A percentile compares a stretch with the other conserved stretches of the same genome.
phyloP scores from a whole-genome alignment of 495 filamentous ascomycete species.

The Aspergillus incahuasiensis region DNA sequence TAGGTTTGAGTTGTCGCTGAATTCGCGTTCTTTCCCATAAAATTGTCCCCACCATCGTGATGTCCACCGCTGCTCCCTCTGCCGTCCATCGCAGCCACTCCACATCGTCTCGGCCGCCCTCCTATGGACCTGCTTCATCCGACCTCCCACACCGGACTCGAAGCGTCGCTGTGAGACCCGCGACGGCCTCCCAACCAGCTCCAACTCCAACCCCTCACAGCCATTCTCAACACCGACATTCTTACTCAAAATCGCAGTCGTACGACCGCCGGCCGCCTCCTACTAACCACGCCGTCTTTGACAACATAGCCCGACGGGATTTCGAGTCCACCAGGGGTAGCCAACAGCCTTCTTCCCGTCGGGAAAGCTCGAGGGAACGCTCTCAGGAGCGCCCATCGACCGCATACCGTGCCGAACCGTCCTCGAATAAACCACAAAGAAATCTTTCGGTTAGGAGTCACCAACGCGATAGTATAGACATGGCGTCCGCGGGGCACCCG shows the following conservation, averaged over 20 bases:
- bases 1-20: slow-evolving; percentile 21
- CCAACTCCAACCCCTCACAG: slow-evolving; percentile 27
- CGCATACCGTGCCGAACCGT: slow-evolving; percentile 49
- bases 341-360: slow-evolving; percentile 44
- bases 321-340: slow-evolving; percentile 52
- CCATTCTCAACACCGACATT: slow-evolving; percentile 25
- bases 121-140: slow-evolving; percentile 36
- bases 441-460: slow-evolving; percentile 42
- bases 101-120: slow-evolving; percentile 47
- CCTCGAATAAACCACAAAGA: slow-evolving; percentile 38
- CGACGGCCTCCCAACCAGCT: slow-evolving; percentile 34
- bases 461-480: slow-evolving; percentile 52
- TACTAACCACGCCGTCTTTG: slow-evolving; percentile 48
- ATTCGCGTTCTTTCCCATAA: slow-evolving; percentile 13
- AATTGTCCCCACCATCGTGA: slow-evolving; percentile 27
- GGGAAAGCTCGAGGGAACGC: slow-evolving; percentile 51
- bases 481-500: slow-evolving; percentile 42
- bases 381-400: slow-evolving; percentile 44
- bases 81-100: slow-evolving; percentile 51
- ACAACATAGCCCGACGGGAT: slow-evolving; percentile 52
- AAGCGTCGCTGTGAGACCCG: slow-evolving; percentile 48
- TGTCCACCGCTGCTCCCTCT: slow-evolving; percentile 49
- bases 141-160: slow-evolving; percentile 55
- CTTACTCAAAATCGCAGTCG: slow-evolving; percentile 48
- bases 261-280: slow-evolving; percentile 47